Base-by-base conservation (phyloP, 305 asterid species). In the Solanum aculeatissimum region DNA sequence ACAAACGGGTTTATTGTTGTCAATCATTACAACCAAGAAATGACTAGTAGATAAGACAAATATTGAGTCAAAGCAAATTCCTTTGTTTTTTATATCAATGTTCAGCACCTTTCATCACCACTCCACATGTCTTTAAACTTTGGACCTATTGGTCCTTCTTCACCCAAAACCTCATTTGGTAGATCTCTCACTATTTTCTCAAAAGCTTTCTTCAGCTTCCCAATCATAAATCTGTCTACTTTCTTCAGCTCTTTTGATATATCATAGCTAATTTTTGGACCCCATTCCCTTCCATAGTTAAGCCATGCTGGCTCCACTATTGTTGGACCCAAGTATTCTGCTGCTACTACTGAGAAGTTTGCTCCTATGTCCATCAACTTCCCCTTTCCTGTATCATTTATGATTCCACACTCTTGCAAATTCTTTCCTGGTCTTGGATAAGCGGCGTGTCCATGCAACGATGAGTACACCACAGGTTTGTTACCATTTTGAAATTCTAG, bases 61-160 rank as follows among this genome's bases (percentile, higher is more conserved):
- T 66, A 77, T 77, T 77, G 13, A 29, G 45, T 51, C 65, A 10
- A 77, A 77, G 47, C 29, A 53, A 51, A 16, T 29, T 18, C 65
- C 11, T 77, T 35, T 35, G 40, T 35, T 35, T 7, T 51, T n/a
- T 25, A 75, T 65, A 65, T 10, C 82, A 18, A 77, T 29, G 42
- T 65, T 78, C 81, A 86, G 19, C 57, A 60, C 21, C 90, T 88
- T 83, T 90, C 92, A 72, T 90, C 91, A 57, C 90, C 92, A 87
- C 55, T 83, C 92, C 92, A 90, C 80, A 83, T 90, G 78, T 87
- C 91, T 75, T 90, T 90, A 85, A 87, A 88, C 72, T 87, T 90
- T 3, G 92, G 91, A 3, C 92, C 92, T 53, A 85, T 84, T 7
- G 91, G 91, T 9, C 92, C 92, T 82, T 90, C 87, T 79, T 90